Percentiles rank a stretch among this genome's conserved stretches.
Conservation (phyloP, 805 yeast genomes). For the Spathaspora hagerdaliae region DNA sequence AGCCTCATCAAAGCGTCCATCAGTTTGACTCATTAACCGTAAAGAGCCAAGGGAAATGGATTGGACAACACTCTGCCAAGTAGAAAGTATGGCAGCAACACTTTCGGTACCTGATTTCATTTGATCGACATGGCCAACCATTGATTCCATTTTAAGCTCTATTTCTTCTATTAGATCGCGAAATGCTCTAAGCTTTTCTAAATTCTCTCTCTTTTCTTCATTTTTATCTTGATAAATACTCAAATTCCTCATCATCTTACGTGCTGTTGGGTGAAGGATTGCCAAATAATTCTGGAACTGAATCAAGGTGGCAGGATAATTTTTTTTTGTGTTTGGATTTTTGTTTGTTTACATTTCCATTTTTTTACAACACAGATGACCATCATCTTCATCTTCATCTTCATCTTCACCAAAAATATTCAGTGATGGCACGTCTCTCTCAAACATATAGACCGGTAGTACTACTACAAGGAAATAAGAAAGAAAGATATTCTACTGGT, state of each 20-base stretch:
- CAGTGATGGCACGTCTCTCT: not conserved
- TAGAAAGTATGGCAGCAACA: constrained; percentile 53
- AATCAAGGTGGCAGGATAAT: not conserved
- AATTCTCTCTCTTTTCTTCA: constrained; percentile 47
- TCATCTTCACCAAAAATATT: not conserved
- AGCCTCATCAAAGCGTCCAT: constrained; percentile 27
- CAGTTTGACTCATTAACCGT: constrained; percentile 43
- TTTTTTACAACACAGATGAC: not conserved
- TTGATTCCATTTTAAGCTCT: constrained; percentile 43
- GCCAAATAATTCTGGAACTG: too few relatives aligned
- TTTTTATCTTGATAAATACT: constrained; percentile 22
- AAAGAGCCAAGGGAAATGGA: constrained; percentile 59
- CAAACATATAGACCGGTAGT: not conserved
- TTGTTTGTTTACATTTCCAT: constrained; percentile 5
- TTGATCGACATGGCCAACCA: constrained; percentile 45
- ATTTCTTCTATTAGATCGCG: constrained; percentile 43
- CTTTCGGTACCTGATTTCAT: constrained; percentile 58
- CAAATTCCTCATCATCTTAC: constrained; percentile 4
- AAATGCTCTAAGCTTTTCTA: constrained; percentile 46
- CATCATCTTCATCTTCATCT: not conserved
- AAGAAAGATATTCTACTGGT: not conserved
- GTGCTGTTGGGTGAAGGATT: too few relatives aligned
- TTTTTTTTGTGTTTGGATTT: constrained; percentile 4
- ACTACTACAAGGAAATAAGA: not conserved
- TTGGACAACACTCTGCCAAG: constrained; percentile 61